Percentiles rank a stretch among this genome's conserved stretches.
phyloP scores from a whole-genome alignment of 805 yeast genomes.

The Ogataea allantospora region DNA sequence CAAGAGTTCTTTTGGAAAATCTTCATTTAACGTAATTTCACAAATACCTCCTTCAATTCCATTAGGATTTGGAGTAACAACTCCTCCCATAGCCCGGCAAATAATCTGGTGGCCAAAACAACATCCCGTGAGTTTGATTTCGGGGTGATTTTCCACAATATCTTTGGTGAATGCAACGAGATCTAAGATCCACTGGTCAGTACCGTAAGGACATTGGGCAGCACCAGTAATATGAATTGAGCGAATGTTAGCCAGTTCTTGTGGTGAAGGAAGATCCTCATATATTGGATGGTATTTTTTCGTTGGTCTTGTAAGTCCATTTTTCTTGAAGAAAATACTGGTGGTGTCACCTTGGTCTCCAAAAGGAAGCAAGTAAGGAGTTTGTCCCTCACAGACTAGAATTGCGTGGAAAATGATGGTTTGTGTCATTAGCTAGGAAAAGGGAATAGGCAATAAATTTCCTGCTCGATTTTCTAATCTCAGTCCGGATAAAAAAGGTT shows the following conservation, averaged over 20 bases:
- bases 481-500: no score
- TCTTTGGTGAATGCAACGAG: slow-evolving; percentile 37
- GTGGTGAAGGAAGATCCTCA: slow-evolving; percentile 18
- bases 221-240: slow-evolving; percentile 57
- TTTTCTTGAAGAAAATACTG: slow-evolving; percentile 10
- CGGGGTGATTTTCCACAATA: slow-evolving; percentile 14
- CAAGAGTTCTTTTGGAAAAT: slow-evolving; percentile 18
- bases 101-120: slow-evolving; percentile 90
- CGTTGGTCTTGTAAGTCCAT: slow-evolving; percentile 10
- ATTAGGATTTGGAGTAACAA: slow-evolving; percentile 51
- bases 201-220: slow-evolving; percentile 43
- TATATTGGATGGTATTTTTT: slow-evolving; percentile 12
- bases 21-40: slow-evolving; percentile 41
- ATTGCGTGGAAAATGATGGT: slow-evolving; percentile 11
- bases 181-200: slow-evolving; percentile 41
- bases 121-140: slow-evolving; percentile 60
- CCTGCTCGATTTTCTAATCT: no score
- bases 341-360: slow-evolving; percentile 13
- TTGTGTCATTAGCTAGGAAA: no score
- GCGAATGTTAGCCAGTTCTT: slow-evolving; percentile 30
- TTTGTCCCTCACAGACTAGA: slow-evolving; percentile 9
- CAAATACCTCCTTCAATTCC: slow-evolving; percentile 78
- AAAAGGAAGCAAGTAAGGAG: background rate
- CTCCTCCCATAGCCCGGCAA: slow-evolving; percentile 61
- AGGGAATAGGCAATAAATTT: no score